A percentile compares a stretch with the other conserved stretches of the same genome.
Conservation (phyloP, 2,329 filamentous ascomycete species). For the Cercospora zeina region DNA sequence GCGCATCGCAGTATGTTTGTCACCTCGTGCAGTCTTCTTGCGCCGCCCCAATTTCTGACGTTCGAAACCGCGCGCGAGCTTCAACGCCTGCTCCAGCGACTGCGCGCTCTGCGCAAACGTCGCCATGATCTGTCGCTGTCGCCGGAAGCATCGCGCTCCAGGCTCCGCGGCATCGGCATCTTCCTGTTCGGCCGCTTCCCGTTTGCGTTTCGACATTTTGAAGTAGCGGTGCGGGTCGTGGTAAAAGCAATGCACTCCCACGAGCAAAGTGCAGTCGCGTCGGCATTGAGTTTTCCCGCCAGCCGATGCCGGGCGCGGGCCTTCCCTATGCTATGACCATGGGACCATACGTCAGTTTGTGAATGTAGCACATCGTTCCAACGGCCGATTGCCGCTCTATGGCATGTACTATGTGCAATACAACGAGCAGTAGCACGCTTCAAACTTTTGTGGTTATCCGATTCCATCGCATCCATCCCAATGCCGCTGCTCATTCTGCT, state of each 20-base stretch:
- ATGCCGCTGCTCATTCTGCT: constrained; percentile 9
- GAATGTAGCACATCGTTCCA: neutral
- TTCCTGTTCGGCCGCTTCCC: constrained; percentile 13
- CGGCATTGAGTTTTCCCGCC: neutral
- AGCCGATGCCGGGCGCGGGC: neutral
- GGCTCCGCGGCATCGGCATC: constrained; percentile 33
- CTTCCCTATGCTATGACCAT: too few relatives aligned
- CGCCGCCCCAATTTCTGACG: constrained; percentile 70
- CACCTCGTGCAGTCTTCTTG: constrained; percentile 54
- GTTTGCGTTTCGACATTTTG: constrained; percentile 21
- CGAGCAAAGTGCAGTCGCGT: neutral
- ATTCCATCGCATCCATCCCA: neutral
- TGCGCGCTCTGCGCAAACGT: constrained; percentile 51
- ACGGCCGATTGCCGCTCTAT: neutral
- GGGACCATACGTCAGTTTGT: too few relatives aligned
- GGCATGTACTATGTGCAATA: neutral
- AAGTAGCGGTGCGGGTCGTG: neutral
- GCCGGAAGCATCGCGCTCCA: constrained; percentile 27
- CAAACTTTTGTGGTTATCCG: constrained; percentile 10
- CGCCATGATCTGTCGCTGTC: constrained; percentile 28
- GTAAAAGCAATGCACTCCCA: neutral
- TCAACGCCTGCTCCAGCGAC: constrained; percentile 66
- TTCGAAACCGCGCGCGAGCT: constrained; percentile 73
- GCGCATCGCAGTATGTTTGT: constrained; percentile 54
- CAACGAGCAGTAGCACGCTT: neutral